Conservation (phyloP, 495 filamentous ascomycete genomes). For the Trichoderma asperelloides region DNA sequence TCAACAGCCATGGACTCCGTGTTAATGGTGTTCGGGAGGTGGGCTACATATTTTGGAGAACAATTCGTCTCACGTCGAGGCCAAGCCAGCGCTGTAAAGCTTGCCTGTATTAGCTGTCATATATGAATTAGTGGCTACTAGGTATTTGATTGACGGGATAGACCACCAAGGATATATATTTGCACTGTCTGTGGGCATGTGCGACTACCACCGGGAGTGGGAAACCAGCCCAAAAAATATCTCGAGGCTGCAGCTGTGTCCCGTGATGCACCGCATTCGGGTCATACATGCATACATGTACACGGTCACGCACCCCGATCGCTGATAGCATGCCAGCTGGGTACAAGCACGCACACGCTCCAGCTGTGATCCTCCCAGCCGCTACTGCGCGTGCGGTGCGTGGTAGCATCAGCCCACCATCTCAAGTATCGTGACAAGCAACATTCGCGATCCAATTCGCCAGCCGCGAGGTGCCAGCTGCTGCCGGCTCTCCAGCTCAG, state of each 20-base stretch:
- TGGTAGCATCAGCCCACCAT: background rate
- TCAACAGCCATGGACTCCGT: background rate
- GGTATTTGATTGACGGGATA: too few species aligned
- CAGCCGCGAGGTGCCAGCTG: background rate
- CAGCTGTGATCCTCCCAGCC: background rate
- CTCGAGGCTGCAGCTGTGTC: background rate
- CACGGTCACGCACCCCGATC: background rate
- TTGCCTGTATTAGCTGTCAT: too few species aligned
- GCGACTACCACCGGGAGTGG: too few species aligned
- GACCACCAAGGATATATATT: too few species aligned
- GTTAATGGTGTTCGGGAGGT: background rate
- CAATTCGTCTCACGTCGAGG: background rate
- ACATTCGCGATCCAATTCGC: background rate
- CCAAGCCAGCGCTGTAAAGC: too few species aligned
- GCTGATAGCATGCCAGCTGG: background rate
- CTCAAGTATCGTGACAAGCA: background rate
- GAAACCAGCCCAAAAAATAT: background rate
- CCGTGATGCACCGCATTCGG: background rate
- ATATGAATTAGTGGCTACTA: too few species aligned
- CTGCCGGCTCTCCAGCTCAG: background rate
- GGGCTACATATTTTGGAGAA: background rate
- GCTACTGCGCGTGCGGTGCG: background rate
- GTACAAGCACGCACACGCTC: background rate
- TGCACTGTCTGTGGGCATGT: too few species aligned
- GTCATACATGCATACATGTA: constrained; percentile 2